phyloP scores from a whole-genome alignment of 495 filamentous ascomycete genomes.

The Talaromyces wortmannii region DNA sequence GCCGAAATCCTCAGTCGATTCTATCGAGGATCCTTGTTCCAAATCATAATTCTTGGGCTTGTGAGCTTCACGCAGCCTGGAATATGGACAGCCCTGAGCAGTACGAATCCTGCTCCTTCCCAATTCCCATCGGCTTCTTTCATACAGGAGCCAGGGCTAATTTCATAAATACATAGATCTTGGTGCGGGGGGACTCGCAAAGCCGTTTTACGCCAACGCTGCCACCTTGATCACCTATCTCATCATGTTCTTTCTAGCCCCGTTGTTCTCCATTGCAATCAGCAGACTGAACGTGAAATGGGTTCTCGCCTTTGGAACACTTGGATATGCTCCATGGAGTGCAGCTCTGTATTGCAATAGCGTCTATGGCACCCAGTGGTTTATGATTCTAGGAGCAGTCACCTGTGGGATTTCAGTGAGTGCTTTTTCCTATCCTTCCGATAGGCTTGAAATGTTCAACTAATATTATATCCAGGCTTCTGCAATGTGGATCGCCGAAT shows the following conservation, averaged over 20 bases:
- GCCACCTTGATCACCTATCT: constrained; percentile 51
- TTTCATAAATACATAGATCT: constrained; percentile 17
- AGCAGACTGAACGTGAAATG: constrained; percentile 48
- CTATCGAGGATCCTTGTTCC: constrained; percentile 49
- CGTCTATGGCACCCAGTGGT: constrained; percentile 49
- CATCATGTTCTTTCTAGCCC: constrained; percentile 50
- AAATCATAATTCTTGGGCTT: constrained; percentile 47
- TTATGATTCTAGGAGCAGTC: constrained; percentile 48
- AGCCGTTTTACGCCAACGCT: constrained; percentile 50
- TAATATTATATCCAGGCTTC: constrained; percentile 44
- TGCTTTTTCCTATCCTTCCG: neutral
- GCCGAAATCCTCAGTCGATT: no score
- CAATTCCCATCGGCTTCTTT: neutral
- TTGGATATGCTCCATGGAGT: constrained; percentile 50
- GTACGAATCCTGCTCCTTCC: constrained; percentile 5
- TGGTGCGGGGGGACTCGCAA: constrained; percentile 50
- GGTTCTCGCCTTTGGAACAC: constrained; percentile 46
- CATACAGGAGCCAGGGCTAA: no score
- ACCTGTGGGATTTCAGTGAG: constrained; percentile 39
- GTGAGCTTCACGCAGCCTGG: constrained; percentile 52
- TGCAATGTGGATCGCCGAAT: constrained; percentile 51
- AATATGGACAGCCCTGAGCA: constrained; percentile 54
- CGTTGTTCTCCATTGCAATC: constrained; percentile 41
- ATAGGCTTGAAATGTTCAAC: no score
- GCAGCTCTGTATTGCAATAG: constrained; percentile 54